Evolutionary conservation across 1,139 yeast species (phyloP), one percentile per base, ranked within the genome.

Genomic region (Pichia norvegensis): DNA sequence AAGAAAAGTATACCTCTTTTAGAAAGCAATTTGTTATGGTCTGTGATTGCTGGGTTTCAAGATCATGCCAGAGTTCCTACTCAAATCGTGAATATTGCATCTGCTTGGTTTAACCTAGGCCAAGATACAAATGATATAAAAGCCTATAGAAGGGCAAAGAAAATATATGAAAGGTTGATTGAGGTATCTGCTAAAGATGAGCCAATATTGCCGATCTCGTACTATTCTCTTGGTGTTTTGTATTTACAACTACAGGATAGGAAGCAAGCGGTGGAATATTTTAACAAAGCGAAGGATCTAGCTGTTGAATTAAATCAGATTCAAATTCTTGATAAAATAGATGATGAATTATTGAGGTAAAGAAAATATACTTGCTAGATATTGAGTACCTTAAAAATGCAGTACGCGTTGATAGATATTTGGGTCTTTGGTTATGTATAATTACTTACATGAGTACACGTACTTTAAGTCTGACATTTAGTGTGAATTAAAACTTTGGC

Each of bases 141-240:
- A 4, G 52, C 56, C 4, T 44, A 55, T 13, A 38, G 44, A 3
- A 44, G 46, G 36, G 50, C 58, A 25, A 56, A 52, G 33, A 36
- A 33, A 17, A 54, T 60, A 7, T 57, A 55, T 48, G 33, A 42
- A 29, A 50, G 54, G 22, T 37, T 61, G 14, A 25, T 55, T 14
- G 27, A 49, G 4, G 45, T 43, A 13, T 46, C 52, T 8, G 48
- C 52, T 6, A 7, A 23, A 13, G 43, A 48, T 10, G 44, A 46
- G 16, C 87, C 85, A 52, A 79, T 85, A 2, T 78, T 83, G 29
- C 95, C 95, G 0, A 68, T 87, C 58, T 79, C 95, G 0, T 79
- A 87, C 0, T 90, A 86, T 59, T 95, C 95, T 0, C 68, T 86
- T 37, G 97, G 96, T 0, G 95, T 88, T 5, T 73, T 86, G 16